Evolutionary conservation across 2,329 filamentous ascomycete genomes (phyloP).

Genomic region (Aspergillus flavus): DNA sequence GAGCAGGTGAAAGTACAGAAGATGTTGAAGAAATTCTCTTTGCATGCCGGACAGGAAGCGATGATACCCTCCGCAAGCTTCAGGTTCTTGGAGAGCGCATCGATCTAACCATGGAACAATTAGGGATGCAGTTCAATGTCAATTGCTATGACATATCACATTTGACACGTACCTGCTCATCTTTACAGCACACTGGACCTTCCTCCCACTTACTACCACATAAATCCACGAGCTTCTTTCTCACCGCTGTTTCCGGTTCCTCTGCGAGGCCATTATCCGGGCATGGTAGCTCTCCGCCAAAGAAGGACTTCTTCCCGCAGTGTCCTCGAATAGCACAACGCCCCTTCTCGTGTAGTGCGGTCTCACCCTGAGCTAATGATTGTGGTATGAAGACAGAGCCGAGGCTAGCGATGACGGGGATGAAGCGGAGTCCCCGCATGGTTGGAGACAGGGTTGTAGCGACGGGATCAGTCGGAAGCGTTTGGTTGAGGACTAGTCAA

Average conservation of each 20-base stretch:
- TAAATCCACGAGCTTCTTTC: slow-evolving; percentile 77
- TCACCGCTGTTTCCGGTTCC: slow-evolving; percentile 70
- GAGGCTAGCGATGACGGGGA: slow-evolving; percentile 30
- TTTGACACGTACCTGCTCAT: slow-evolving; percentile 65
- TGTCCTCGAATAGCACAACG: slow-evolving; percentile 88
- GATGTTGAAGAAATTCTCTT: slow-evolving; percentile 96
- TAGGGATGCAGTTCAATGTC: slow-evolving; percentile 1
- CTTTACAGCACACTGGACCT: slow-evolving; percentile 80
- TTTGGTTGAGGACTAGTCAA: not conserved
- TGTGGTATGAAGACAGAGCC: slow-evolving; percentile 29
- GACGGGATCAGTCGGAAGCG: not conserved
- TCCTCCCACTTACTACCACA: slow-evolving; percentile 87
- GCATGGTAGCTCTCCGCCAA: slow-evolving; percentile 87
- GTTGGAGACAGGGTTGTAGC: slow-evolving; percentile 13
- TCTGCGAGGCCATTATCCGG: slow-evolving; percentile 84
- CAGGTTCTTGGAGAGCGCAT: slow-evolving; percentile 79
- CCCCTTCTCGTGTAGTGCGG: slow-evolving; percentile 74
- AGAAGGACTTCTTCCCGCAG: slow-evolving; percentile 88
- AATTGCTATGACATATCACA: not conserved
- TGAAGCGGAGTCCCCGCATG: slow-evolving; percentile 36
- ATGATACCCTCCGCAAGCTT: slow-evolving; percentile 87
- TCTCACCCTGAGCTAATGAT: slow-evolving; percentile 36
- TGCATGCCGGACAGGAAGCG: slow-evolving; percentile 92
- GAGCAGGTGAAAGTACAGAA: slow-evolving; percentile 99
- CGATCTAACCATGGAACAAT: slow-evolving; percentile 58